phyloP scores from a whole-genome alignment of 2,329 filamentous ascomycete genomes.

The Leptographium wingfieldii region DNA sequence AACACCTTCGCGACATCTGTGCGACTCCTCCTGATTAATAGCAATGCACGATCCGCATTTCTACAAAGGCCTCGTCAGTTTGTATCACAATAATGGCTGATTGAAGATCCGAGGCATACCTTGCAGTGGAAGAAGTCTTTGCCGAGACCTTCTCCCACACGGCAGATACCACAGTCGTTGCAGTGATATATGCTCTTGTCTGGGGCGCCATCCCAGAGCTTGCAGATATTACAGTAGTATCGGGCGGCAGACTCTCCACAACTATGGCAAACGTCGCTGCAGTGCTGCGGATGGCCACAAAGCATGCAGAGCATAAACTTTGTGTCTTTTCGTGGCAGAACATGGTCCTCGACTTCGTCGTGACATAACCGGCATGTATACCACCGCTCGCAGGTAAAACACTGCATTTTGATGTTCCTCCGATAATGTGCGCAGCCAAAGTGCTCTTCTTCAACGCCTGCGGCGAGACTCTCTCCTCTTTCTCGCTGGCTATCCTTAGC shows the following conservation, averaged over 20 bases:
- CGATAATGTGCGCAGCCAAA: conserved; percentile 84
- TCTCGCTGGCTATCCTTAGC: conserved; percentile 29
- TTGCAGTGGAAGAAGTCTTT: conserved; percentile 99
- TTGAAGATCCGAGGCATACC: conserved; percentile 31
- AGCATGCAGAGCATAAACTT: conserved; percentile 97
- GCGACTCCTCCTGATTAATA: conserved; percentile 69
- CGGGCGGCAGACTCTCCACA: conserved; percentile 70
- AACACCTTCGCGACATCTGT: conserved; percentile 88
- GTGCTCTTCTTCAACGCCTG: conserved; percentile 14
- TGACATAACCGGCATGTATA: conserved; percentile 94
- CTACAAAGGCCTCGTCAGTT: conserved; percentile 25
- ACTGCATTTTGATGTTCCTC: conserved; percentile 92
- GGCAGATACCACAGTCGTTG: conserved; percentile 87
- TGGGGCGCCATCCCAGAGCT: conserved; percentile 90
- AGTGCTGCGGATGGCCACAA: conserved; percentile 73
- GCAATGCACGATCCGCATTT: conserved; percentile 90
- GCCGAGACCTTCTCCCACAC: conserved; percentile 77
- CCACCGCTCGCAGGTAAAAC: conserved; percentile 79
- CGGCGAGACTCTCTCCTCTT: not conserved
- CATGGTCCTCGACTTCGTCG: conserved; percentile 68
- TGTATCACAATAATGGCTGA: too few species aligned
- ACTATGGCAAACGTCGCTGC: conserved; percentile 61
- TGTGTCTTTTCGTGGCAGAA: conserved; percentile 68
- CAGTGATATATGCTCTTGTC: conserved; percentile 94
- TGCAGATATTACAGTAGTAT: conserved; percentile 91